Base-by-base conservation (phyloP, 2,329 filamentous ascomycete genomes). In the Epicoccum sorghinum region DNA sequence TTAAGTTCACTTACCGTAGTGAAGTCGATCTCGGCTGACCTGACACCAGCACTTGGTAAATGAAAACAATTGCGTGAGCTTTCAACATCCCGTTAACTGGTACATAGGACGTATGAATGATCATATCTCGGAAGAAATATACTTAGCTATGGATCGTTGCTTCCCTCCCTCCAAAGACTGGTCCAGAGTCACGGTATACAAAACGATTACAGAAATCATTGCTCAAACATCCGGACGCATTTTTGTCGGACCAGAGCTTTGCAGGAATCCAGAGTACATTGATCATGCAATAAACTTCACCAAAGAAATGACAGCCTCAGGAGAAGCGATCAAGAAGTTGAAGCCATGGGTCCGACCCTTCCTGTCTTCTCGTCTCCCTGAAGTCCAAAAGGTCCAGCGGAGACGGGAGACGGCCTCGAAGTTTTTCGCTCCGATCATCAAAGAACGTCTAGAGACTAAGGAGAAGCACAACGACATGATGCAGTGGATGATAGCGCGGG, bases 401-500 rank as follows among this genome's bases (percentile, higher is more conserved):
- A 40, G 62, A 18, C 18, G 18, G n/a, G 64, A 68, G 39, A 37
- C 56, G 32, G 57, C 61, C 2, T 37, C 47, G 8, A 45, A 57
- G 0, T 54, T 65, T 18, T 45, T 75, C 6, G 25, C 49, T 3
- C 72, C 71, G 0, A 60, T 75, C n/a, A 48, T 73, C 4, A 22
- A 58, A n/a, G 61, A 63, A 10, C 58, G 71, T 13, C 44, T 53
- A 2, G 48, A 63, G 4, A 66, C 64, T 13, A 58, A 59, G 33
- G 60, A 62, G 25, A 68, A 65, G 33, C 71, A 69, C 4, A 66
- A 75, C 36, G 75, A 77, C 43, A 63, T 76, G 64, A 51, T 76
- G 35, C 70, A 74, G 51, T 76, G 73, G 73, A 60, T 75, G 48
- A 18, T 18, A 18, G 18, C 18, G 18, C 18, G 18, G 18, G 18